Percentiles rank a stretch among this genome's conserved stretches.
Conservation (phyloP, 2,329 filamentous ascomycete genomes). For the Aspergillus hortae region DNA sequence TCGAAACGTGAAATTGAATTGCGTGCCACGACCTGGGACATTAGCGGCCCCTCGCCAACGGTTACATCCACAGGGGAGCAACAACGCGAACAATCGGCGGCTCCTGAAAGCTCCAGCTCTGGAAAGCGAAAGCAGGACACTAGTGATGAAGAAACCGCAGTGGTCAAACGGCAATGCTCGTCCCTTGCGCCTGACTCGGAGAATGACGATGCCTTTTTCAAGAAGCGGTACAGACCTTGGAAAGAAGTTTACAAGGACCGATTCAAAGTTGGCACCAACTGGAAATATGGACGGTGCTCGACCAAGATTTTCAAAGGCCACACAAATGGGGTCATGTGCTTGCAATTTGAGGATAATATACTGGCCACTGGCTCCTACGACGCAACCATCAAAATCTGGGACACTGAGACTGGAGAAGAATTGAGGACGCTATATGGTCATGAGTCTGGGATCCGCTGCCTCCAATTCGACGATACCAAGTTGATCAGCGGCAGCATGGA, state of each 20-base stretch:
- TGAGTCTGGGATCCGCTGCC: slow-evolving; percentile 74
- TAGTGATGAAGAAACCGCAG: slow-evolving; percentile 23
- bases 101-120: slow-evolving; percentile 1
- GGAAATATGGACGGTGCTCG: slow-evolving; percentile 89
- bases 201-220: slow-evolving; percentile 47
- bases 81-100: background rate
- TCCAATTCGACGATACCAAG: slow-evolving; percentile 91
- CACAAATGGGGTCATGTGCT: slow-evolving; percentile 78
- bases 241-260: slow-evolving; percentile 96
- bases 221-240: slow-evolving; percentile 66
- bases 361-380: slow-evolving; percentile 95
- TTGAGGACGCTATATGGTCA: slow-evolving; percentile 83
- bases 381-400: slow-evolving; percentile 92
- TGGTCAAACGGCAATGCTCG: slow-evolving; percentile 31
- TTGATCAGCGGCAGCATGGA: slow-evolving; percentile 89
- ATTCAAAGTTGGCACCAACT: slow-evolving; percentile 94
- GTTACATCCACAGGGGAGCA: slow-evolving; percentile 3
- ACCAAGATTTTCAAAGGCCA: slow-evolving; percentile 83
- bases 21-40: slow-evolving; percentile 57
- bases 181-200: slow-evolving; percentile 25
- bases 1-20: slow-evolving; percentile 82
- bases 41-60: slow-evolving; percentile 51
- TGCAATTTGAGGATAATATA: slow-evolving; percentile 82
- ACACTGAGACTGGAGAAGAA: slow-evolving; percentile 82
- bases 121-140: slow-evolving; percentile 28